A percentile compares a stretch with the other conserved stretches of the same genome.
These are phyloP conservation scores for Epichloe sibirici DNA, from an alignment of 2,329 filamentous ascomycete genomes.

Conservation along the genomic window DNA sequence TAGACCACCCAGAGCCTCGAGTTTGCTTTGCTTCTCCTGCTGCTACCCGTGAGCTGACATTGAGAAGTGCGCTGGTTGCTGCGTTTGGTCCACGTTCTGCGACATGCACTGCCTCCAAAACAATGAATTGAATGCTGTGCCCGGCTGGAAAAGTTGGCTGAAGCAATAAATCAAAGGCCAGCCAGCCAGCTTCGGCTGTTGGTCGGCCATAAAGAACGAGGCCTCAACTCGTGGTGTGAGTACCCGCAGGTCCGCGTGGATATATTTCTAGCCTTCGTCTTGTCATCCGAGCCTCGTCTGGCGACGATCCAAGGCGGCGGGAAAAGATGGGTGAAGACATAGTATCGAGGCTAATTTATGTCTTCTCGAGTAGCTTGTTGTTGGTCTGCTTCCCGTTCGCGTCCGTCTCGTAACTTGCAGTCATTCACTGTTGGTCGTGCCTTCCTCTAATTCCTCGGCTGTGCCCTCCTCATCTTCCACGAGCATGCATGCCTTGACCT, in stretches of 20 bases:
- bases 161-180: neutral
- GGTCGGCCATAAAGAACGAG: too few relatives aligned
- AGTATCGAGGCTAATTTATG: neutral
- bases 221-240: too few relatives aligned
- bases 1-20: neutral
- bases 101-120: conserved; percentile 1
- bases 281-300: too few relatives aligned
- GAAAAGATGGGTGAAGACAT: neutral
- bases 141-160: neutral
- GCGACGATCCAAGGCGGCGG: too few relatives aligned
- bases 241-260: too few relatives aligned
- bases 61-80: neutral
- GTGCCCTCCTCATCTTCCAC: too few relatives aligned
- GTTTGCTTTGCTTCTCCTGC: neutral
- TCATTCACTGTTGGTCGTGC: neutral
- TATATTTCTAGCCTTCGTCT: too few relatives aligned
- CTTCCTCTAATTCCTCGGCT: neutral
- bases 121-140: neutral
- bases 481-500: too few relatives aligned
- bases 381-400: neutral
- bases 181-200: neutral
- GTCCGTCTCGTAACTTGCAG: neutral
- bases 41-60: neutral
- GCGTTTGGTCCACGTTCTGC: neutral
- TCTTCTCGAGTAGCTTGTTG: neutral